Evolutionary conservation across 1,284 basidiomycete genomes (phyloP), one percentile per base, ranked within the genome.

Genomic region (Volvariella volvacea): DNA sequence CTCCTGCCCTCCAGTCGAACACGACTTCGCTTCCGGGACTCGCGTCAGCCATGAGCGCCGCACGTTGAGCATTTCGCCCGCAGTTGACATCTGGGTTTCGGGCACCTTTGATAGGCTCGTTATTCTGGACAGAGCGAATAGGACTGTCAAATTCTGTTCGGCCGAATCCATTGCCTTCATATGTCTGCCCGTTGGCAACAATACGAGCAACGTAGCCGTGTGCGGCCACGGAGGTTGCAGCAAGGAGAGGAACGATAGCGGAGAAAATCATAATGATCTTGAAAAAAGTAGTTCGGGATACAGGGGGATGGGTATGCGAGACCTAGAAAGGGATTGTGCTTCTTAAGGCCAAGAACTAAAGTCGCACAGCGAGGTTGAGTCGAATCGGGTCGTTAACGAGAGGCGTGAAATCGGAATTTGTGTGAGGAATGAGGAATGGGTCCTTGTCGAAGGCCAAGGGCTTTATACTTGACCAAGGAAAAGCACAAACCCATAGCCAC

Each of bases 51-150:
- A 80, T 68, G 38, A 76, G 59, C 3, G 68, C 51, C 1, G 80
- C 83, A 1, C 67, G 60, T 45, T 70, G 60, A 2, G 81, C 75
- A 20, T 66, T 61, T n/a, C 68, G 61, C 1, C 87, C 86, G 55
- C 87, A 89, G 56, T 74, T 81, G 9, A 88, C 37, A 48, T 68
- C 67, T 1, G 69, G 52, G 55, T 85, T 85, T 36, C 46, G 61
- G 12, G 81, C 68, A 42, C 79, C 79, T 58, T 84, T 81, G 52
- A 85, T 76, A 0, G 86, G 86, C 15, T 64, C 59, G 41, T 74
- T 71, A 25, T 61, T 62, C 53, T 63, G 64, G 48, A 88, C 68
- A 47, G 76, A 73, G 22, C 85, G 81, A 49, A 88, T 76, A 39
- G 78, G 71, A 51, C 76, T 78, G 33, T 80, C 79, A 8, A 62